Evolutionary conservation across 352 stramenopile species (phyloP).

Genomic region (Pythium aquatile): DNA sequence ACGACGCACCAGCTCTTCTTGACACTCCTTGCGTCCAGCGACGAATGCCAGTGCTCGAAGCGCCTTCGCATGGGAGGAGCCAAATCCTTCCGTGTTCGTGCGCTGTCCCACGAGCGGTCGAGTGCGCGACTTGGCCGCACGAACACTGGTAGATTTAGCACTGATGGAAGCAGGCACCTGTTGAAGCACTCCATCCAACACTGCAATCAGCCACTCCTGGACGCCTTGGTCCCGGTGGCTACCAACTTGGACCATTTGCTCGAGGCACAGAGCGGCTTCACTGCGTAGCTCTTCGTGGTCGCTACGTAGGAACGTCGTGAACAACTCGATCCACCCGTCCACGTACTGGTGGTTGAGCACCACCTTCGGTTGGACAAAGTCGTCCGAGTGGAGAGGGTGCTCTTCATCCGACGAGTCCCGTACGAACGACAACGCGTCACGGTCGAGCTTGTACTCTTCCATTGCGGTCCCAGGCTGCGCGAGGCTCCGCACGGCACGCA

Average conservation of each 20-base stretch:
- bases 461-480: conserved; percentile 23
- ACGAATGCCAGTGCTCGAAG: conserved; percentile 65
- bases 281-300: conserved; percentile 44
- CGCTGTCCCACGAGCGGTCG: conserved; percentile 44
- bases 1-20: conserved; percentile 46
- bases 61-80: conserved; percentile 54
- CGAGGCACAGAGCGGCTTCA: conserved; percentile 55
- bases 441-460: conserved; percentile 41
- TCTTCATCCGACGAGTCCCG: conserved; percentile 49
- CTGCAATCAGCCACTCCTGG: conserved; percentile 74
- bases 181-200: conserved; percentile 63
- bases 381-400: conserved; percentile 50
- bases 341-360: conserved; percentile 52
- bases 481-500: conserved; percentile 51
- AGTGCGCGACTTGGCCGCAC: conserved; percentile 56
- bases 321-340: conserved; percentile 79
- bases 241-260: conserved; percentile 47
- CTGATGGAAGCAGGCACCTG: conserved; percentile 50
- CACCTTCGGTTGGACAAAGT: conserved; percentile 46
- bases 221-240: conserved; percentile 54
- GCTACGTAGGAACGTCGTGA: conserved; percentile 58
- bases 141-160: conserved; percentile 49
- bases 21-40: conserved; percentile 47
- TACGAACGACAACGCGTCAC: conserved; percentile 62
- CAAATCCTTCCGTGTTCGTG: conserved; percentile 30